Evolutionary conservation across 2,329 filamentous ascomycete species (phyloP).

Genomic region (Penicillium sp.): DNA sequence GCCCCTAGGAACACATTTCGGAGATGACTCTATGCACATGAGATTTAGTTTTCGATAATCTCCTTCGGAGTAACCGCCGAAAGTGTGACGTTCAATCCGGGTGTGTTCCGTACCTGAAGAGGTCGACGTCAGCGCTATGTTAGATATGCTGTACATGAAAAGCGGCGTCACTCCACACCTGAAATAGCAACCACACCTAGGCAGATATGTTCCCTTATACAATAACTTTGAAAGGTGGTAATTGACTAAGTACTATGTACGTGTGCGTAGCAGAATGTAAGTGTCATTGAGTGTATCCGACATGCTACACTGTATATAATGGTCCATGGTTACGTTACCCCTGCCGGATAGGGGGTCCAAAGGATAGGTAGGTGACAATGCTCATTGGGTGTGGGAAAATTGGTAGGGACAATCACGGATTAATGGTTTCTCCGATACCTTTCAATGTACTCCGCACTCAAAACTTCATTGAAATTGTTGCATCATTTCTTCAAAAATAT

Average conservation of each 20-base stretch:
- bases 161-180: not conserved
- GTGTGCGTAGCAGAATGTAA: not conserved
- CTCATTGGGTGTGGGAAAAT: no score
- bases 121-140: not conserved
- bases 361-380: no score
- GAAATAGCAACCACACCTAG: not conserved
- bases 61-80: not conserved
- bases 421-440: not conserved
- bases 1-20: not conserved
- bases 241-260: not conserved
- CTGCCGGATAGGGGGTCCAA: no score
- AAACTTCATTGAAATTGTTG: not conserved
- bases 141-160: not conserved
- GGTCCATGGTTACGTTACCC: not conserved
- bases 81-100: not conserved
- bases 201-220: not conserved
- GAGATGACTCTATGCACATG: not conserved
- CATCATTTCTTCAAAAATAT: not conserved
- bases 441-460: no score
- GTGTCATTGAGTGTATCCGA: not conserved
- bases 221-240: not conserved
- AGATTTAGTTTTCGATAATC: not conserved
- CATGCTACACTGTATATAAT: not conserved
- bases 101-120: not conserved
- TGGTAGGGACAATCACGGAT: not conserved